These are phyloP conservation scores for Fusarium scirpi DNA, from an alignment of 2,329 filamentous ascomycete species.

Conservation along the genomic window DNA sequence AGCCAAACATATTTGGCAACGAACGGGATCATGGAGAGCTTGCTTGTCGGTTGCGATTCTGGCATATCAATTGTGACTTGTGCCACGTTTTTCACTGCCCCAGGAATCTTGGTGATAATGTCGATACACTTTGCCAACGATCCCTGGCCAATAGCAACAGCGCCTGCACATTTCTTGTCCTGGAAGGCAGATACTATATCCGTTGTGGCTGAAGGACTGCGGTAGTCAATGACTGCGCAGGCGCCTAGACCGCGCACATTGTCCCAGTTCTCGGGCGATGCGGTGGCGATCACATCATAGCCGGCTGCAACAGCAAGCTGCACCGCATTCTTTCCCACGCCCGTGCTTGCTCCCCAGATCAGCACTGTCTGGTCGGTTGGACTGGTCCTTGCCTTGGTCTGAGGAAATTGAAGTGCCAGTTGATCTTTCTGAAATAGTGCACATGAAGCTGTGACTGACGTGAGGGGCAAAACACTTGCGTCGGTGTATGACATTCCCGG, in stretches of 20 bases:
- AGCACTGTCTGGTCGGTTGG: not conserved
- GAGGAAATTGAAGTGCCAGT: not conserved
- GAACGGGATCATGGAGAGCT: slow-evolving; percentile 1
- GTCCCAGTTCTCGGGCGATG: not conserved
- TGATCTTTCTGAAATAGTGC: slow-evolving; percentile 5
- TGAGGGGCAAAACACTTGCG: slow-evolving; percentile 11
- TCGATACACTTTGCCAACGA: slow-evolving; percentile 9
- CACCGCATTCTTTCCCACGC: not conserved
- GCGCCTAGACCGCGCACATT: not conserved
- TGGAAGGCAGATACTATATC: not conserved
- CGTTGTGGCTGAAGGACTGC: not conserved
- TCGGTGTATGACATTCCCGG: not conserved
- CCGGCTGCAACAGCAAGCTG: slow-evolving; percentile 11
- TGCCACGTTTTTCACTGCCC: not conserved
- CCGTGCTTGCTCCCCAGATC: slow-evolving; percentile 7
- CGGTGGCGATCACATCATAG: not conserved
- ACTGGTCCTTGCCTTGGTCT: fast-evolving
- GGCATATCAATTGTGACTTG: slow-evolving; percentile 14
- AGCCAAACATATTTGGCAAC: slow-evolving; percentile 19
- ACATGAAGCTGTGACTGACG: not conserved
- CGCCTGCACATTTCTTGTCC: not conserved
- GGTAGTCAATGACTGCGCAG: slow-evolving; percentile 1
- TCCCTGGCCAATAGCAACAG: not conserved
- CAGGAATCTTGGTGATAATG: not conserved
- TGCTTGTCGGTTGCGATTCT: not conserved